phyloP scores from a whole-genome alignment of 2,329 filamentous ascomycete species.

The Colletotrichum zoysiae region DNA sequence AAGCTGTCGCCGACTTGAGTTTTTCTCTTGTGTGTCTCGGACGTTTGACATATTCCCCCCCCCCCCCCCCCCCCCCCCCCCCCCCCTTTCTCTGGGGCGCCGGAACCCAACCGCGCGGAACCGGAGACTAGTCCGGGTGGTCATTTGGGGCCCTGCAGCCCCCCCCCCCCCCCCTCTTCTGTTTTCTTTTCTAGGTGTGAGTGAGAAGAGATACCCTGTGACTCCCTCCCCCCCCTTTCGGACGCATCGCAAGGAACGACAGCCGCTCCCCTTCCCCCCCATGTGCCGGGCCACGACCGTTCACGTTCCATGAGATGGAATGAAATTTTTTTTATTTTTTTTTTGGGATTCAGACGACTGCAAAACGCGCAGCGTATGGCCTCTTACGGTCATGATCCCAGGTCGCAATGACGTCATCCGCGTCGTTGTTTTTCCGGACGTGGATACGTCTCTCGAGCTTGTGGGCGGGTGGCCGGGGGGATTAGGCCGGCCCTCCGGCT shows the following conservation, averaged over 20 bases:
- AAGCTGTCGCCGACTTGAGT: neutral
- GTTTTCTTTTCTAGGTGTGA: fast-evolving
- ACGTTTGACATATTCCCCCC: neutral
- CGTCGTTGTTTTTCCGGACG: neutral
- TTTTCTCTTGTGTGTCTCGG: neutral
- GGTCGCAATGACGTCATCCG: neutral
- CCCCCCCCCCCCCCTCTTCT: neutral
- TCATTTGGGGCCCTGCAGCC: neutral
- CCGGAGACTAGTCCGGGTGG: slow-evolving; percentile 22
- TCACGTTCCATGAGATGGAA: neutral
- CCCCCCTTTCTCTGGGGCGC: too few species aligned
- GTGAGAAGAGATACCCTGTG: neutral
- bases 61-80: too few species aligned
- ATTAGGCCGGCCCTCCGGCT: neutral
- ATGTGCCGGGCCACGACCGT: neutral
- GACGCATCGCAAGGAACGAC: neutral
- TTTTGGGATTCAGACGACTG: neutral
- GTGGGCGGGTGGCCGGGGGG: too few species aligned
- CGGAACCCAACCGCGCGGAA: slow-evolving; percentile 37
- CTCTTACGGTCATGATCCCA: neutral
- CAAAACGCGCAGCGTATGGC: neutral
- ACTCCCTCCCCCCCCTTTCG: neutral
- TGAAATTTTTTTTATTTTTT: too few species aligned
- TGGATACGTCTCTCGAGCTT: neutral
- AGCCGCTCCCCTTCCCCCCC: neutral